Conservation (phyloP, 2,329 filamentous ascomycete genomes). For the Phialophora expanda region DNA sequence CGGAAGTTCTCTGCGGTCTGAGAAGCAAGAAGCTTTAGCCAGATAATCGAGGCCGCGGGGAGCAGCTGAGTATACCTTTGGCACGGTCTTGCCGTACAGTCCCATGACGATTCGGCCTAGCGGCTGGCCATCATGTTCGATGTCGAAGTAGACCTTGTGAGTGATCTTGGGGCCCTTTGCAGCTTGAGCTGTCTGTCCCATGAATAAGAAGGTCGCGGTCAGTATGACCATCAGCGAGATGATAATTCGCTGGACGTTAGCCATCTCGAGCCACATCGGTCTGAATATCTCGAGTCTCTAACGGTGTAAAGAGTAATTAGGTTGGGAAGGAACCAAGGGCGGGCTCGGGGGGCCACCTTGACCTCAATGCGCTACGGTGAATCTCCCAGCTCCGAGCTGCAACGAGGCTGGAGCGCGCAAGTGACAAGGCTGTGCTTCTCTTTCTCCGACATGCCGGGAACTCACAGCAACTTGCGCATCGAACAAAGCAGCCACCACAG, state of each 20-base stretch:
- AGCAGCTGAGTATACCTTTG: slow-evolving; percentile 56
- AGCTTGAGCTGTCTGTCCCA: slow-evolving; percentile 75
- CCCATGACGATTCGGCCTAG: slow-evolving; percentile 67
- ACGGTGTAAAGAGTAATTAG: background rate
- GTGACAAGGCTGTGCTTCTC: background rate
- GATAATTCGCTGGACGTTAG: slow-evolving; percentile 72
- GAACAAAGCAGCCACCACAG: background rate
- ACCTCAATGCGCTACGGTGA: background rate
- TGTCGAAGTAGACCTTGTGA: slow-evolving; percentile 75
- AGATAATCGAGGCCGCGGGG: background rate
- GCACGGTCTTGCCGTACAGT: slow-evolving; percentile 70
- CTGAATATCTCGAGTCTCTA: background rate
- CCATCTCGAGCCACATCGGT: slow-evolving; percentile 63
- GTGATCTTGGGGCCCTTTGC: slow-evolving; percentile 93
- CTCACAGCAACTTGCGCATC: background rate
- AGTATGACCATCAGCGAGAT: slow-evolving; percentile 76
- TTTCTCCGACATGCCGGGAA: background rate
- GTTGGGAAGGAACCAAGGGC: background rate
- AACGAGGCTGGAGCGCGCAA: background rate
- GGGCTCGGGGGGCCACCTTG: background rate
- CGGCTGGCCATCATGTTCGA: slow-evolving; percentile 66
- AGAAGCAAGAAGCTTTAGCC: background rate
- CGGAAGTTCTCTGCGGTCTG: slow-evolving; percentile 70
- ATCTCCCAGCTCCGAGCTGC: background rate
- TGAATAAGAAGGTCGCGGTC: slow-evolving; percentile 74